Conservation (phyloP, 306 rosid species). For the Aeschynomene evenia region DNA sequence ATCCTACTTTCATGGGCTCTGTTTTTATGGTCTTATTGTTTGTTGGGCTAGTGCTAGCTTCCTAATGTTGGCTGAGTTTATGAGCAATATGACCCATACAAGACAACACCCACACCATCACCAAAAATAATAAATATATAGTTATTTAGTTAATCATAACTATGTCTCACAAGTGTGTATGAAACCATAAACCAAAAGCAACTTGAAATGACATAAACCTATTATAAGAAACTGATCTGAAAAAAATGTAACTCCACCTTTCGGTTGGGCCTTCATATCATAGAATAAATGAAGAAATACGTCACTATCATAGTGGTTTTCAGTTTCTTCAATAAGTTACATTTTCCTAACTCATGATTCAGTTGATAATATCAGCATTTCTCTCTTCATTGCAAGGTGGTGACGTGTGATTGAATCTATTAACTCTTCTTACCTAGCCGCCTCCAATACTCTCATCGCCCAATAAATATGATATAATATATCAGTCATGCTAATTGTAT, state of each 20-base stretch:
- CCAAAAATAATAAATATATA: too few relatives aligned
- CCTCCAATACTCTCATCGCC: background rate
- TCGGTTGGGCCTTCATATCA: background rate
- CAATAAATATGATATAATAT: background rate
- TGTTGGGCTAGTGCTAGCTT: too few relatives aligned
- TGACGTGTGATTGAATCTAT: background rate
- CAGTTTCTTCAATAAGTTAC: background rate
- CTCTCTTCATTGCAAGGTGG: background rate
- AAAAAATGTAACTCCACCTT: background rate
- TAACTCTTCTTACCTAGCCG: background rate
- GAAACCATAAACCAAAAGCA: too few relatives aligned
- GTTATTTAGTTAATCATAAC: too few relatives aligned
- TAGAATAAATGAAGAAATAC: background rate
- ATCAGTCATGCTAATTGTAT: too few relatives aligned
- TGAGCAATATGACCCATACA: too few relatives aligned
- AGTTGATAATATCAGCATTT: background rate
- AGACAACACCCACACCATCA: too few relatives aligned
- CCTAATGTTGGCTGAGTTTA: too few relatives aligned
- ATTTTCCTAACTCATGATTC: background rate
- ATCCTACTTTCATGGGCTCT: too few relatives aligned
- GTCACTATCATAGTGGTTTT: background rate
- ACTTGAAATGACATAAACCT: background rate
- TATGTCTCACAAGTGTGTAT: too few relatives aligned
- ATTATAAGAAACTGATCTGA: too few relatives aligned
- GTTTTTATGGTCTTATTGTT: too few relatives aligned